A percentile compares a stretch with the other conserved stretches of the same genome.
phyloP scores from a whole-genome alignment of 257 asterid genomes.

The Pogostemon cablin region DNA sequence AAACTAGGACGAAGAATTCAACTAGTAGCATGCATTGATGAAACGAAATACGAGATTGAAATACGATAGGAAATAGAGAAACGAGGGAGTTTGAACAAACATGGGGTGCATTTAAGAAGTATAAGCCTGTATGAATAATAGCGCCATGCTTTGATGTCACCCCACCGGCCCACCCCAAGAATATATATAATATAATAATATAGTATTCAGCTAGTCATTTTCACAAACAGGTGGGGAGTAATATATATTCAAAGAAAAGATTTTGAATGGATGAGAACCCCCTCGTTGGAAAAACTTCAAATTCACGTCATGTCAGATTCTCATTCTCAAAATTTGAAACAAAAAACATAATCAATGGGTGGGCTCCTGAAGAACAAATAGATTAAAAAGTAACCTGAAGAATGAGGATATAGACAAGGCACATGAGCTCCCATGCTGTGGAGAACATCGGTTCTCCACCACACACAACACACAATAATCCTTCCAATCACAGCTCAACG shows the following conservation, averaged over 20 bases:
- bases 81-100: not conserved
- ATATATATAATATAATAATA: not conserved
- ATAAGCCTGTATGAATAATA: constrained; percentile 19
- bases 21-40: not conserved
- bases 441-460: constrained; percentile 48
- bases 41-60: constrained; percentile 9
- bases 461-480: constrained; percentile 46
- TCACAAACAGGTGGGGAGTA: constrained; percentile 28
- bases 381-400: constrained; percentile 1
- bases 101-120: constrained; percentile 30
- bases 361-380: too few relatives aligned
- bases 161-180: not conserved
- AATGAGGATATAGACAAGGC: constrained; percentile 46
- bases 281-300: not conserved
- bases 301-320: too few relatives aligned
- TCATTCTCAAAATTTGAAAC: constrained; percentile 10
- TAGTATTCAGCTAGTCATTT: constrained; percentile 34
- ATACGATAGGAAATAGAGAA: not conserved
- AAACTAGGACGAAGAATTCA: not conserved
- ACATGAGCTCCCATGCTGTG: constrained; percentile 72
- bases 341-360: not conserved
- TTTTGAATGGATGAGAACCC: constrained; percentile 38
- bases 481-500: constrained; percentile 42
- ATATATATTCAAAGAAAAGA: constrained; percentile 37
- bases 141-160: constrained; percentile 27